Evolutionary conservation across 176 grass and related monocot species (phyloP), one percentile per base, ranked within the genome.

Genomic region (Phoenix roebelenii): DNA sequence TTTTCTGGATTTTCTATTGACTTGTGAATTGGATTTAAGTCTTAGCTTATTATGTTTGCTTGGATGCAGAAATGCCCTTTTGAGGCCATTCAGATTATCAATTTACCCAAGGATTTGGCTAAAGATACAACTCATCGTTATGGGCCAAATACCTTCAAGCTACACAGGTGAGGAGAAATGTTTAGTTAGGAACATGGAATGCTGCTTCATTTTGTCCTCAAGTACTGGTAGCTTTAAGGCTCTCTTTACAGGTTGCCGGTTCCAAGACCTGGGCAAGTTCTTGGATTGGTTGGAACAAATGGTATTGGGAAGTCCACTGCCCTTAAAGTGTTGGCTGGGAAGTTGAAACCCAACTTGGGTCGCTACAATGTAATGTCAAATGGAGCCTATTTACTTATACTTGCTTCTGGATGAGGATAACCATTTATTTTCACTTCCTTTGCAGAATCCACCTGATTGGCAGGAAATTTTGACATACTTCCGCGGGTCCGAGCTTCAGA

Each of bases 71-170:
- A 82, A 72, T 95, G 89, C 17, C 89, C 89, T 3, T 95, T 95
- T 68, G 74, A 88, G 73, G 84, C 89, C 25, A 95, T 95, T 73
- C 78, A 88, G 52, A 95, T 95, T 66, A 85, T 95, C 57, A 88
- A 95, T 72, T 73, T 95, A 32, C 84, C 84, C 24, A 95, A 72
- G 58, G 78, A 74, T 66, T 72, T 95, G 26, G 68, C 76, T 18
- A 88, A 88, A 75, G 84, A 95, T 59, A 85, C 89, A 10, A 88
- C 89, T 29, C 89, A 95, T 77, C 84, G 84, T 7, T 95, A 88
- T 80, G 80, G 89, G 67, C 89, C 81, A 67, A 95, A 88, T 67
- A 79, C 84, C 51, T 95, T 95, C 61, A 95, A 95, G 73, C 65
- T 95, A 20, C 84, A 95, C 23, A 88, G 89, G 89, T 85, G 60